Evolutionary conservation across 73 alveolate genomes (phyloP), one percentile per base, ranked within the genome.

Genomic region (Paramecium bursaria): DNA sequence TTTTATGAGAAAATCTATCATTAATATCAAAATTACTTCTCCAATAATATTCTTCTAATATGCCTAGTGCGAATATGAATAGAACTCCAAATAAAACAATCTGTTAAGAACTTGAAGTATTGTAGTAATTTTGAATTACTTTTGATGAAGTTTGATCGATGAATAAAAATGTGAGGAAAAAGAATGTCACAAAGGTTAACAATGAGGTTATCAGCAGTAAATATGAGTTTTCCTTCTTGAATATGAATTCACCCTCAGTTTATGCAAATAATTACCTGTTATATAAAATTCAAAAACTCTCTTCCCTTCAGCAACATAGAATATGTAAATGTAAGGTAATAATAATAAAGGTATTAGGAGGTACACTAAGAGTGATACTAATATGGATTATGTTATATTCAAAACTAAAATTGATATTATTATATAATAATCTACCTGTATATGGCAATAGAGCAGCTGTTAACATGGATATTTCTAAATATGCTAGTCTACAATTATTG

Each of bases 11-110:
- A 57, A 57, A 29, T 57, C 76, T 57, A 57, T 0, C 10, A 3
- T 30, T 11, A 27, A 27, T 13, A 14, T 1, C 7, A 30, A 0
- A 26, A 15, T 9, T 57, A 57, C 76, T 57, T 57, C 76, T 57
- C 76, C 76, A 57, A 29, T 10, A 57, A 57, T 57, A 57, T 23
- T 57, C 76, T 26, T 57, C 76, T 50, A 57, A 57, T 57, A 57
- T 57, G 21, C 76, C 76, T 29, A 57, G 14, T 10, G 51, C 76
- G 2, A 57, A 0, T 11, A 57, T 50, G 15, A 27, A 57, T 27
- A 57, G 15, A 17, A 30, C 9, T 50, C 27, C 33, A 57, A 57
- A 57, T 57, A 57, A 27, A 6, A 30, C 9, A 48, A 57, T 57
- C 13, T 57, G 33, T 1, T 48, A 57, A 3, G 76, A 30, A n/a